These are phyloP conservation scores for Chenopodium formosanum DNA, from an alignment of 148 eudicot genomes.

Conservation along the genomic window DNA sequence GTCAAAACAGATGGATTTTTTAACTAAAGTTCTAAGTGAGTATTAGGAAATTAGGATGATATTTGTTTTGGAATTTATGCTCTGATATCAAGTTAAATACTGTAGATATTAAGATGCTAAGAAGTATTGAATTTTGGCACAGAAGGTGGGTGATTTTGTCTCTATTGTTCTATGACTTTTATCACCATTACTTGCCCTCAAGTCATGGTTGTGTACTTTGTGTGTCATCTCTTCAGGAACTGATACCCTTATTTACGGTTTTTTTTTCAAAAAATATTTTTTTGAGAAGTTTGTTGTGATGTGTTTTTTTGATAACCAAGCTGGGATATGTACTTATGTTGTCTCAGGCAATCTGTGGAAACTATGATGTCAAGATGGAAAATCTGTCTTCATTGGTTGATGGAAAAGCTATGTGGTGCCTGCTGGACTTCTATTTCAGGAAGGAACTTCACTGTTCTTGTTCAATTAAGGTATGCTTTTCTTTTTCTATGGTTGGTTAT, in stretches of 20 bases:
- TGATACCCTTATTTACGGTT: background rate
- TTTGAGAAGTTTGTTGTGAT: background rate
- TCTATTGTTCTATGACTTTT: background rate
- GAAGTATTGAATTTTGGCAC: background rate
- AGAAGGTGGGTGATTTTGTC: background rate
- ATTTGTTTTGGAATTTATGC: background rate
- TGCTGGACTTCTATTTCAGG: conserved; percentile 85
- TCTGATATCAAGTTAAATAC: background rate
- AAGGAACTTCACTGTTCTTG: conserved; percentile 68
- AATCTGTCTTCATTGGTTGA: conserved; percentile 63
- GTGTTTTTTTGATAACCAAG: background rate
- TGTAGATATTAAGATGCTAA: background rate
- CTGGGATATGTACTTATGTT: conserved; percentile 10
- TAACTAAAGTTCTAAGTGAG: background rate
- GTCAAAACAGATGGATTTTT: background rate
- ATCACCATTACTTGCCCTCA: background rate
- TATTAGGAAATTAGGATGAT: background rate
- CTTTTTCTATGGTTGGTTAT: background rate
- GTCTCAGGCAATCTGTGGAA: conserved; percentile 74
- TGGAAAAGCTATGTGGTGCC: conserved; percentile 98
- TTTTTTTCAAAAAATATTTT: background rate
- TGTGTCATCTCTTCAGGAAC: background rate
- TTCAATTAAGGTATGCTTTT: conserved; percentile 44
- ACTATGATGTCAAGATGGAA: conserved; percentile 60
- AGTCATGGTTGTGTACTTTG: background rate